Evolutionary conservation across 208 protist genomes (phyloP), one percentile per base, ranked within the genome.

Genomic region (Leishmania major): DNA sequence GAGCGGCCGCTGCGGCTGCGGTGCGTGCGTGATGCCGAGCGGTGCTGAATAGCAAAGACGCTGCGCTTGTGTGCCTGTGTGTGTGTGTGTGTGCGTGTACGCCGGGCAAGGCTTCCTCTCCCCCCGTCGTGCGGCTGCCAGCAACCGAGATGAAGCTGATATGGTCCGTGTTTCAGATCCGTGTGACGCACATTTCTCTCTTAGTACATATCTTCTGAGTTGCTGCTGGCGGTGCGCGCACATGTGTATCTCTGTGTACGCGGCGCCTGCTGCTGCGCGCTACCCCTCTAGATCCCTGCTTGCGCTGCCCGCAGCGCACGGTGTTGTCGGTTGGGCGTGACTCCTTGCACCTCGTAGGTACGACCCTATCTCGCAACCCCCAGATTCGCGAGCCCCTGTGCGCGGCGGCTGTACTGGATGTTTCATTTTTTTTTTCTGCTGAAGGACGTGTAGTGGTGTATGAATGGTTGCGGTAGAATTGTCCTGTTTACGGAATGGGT

Each of bases 111-210:
- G 31, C 57, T 31, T 31, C 59, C 17, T 45, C 69, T 19, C 69
- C 43, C 43, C 43, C 69, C 43, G 43, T 25, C 43, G 35, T 57
- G 76, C 35, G 66, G 72, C 62, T 31, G 76, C 76, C 28, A 59
- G 60, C 57, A 31, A 69, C 73, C 35, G 81, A 89, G 90, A 93
- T 91, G 90, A 93, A 89, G 75, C 82, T 91, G 90, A 93, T 91
- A 93, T 93, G 90, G 90, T 93, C 90, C 90, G 90, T 93, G 90
- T 93, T 93, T 93, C 90, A 88, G 90, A 93, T 79, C 78, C 80
- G 72, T 77, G 87, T 90, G 90, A 93, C 87, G 90, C 84, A 93
- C 86, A 89, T 78, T 78, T 77, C 64, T 81, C 7, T 76, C 53
- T 53, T 81, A 75, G 76, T 88, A 84, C 90, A 93, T 93, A 91